phyloP scores from a whole-genome alignment of 108 stramenopile genomes.

The Nitzschia palea region DNA sequence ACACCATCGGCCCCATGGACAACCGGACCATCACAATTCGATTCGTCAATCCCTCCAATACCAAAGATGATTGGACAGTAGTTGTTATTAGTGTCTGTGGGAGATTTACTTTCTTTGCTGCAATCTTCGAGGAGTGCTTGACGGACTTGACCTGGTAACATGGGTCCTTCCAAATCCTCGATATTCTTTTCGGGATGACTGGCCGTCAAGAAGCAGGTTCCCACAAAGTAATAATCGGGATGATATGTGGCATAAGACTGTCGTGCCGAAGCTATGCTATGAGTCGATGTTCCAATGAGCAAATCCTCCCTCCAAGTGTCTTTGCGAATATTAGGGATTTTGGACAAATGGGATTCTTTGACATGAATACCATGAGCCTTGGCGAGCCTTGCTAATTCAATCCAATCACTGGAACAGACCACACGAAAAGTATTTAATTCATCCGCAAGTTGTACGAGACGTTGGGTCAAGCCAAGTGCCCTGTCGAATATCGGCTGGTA shows the following conservation, averaged over 20 bases:
- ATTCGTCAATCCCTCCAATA: slow-evolving; percentile 77
- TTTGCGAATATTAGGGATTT: slow-evolving; percentile 54
- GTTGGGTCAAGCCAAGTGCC: slow-evolving; percentile 24
- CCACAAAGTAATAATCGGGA: slow-evolving; percentile 80
- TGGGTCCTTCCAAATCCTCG: slow-evolving; percentile 71
- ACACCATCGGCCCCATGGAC: slow-evolving; percentile 72
- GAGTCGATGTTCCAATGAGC: slow-evolving; percentile 73
- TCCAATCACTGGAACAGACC: slow-evolving; percentile 64
- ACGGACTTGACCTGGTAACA: slow-evolving; percentile 57
- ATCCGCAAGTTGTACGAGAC: slow-evolving; percentile 42
- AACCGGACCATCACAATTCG: slow-evolving; percentile 71
- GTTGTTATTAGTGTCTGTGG: not conserved
- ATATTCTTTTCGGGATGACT: slow-evolving; percentile 73
- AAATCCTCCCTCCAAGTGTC: not conserved
- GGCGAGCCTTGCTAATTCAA: slow-evolving; percentile 42
- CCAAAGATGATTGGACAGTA: slow-evolving; percentile 57
- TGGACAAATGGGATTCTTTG: slow-evolving; percentile 60
- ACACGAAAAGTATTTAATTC: slow-evolving; percentile 30
- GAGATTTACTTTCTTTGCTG: too few relatives aligned
- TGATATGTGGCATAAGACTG: slow-evolving; percentile 20
- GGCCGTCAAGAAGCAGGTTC: slow-evolving; percentile 73
- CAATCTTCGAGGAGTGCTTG: slow-evolving; percentile 20
- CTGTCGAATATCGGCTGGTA: not conserved
- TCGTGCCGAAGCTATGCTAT: slow-evolving; percentile 62
- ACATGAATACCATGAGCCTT: slow-evolving; percentile 72